Evolutionary conservation across 2,329 filamentous ascomycete genomes (phyloP), one percentile per base, ranked within the genome.

Genomic region (Anthostomella pinea): DNA sequence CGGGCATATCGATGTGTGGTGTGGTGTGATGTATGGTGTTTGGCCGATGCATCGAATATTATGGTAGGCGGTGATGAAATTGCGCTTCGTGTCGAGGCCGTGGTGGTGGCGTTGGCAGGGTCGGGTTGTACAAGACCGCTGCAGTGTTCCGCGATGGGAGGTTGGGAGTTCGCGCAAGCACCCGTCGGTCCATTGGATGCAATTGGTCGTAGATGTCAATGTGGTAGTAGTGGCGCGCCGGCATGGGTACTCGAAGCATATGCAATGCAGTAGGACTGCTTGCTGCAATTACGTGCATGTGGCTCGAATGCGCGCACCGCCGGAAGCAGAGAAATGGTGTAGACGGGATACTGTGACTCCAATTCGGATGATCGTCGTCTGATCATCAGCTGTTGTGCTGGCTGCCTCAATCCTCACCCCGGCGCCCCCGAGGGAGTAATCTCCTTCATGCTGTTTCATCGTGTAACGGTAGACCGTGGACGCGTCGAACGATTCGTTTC

Each of bases 201-300:
- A n/a, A n/a, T n/a, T n/a, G n/a, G n/a, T n/a, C n/a, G n/a, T n/a
- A n/a, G n/a, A n/a, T n/a, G n/a, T n/a, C n/a, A n/a, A n/a, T n/a
- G n/a, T n/a, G n/a, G n/a, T n/a, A n/a, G n/a, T n/a, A n/a, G n/a
- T n/a, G n/a, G n/a, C n/a, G n/a, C n/a, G n/a, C n/a, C n/a, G n/a
- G n/a, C n/a, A n/a, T n/a, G n/a, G n/a, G n/a, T n/a, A n/a, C n/a
- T n/a, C n/a, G n/a, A n/a, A n/a, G n/a, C n/a, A n/a, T 36, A 48
- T 48, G 44, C 44, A 42, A 45, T 38, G 45, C 36, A 39, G 34
- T 26, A 27, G 10, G 21, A n/a, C 9, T 29, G 28, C 36, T 25
- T 27, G 30, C 35, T 47, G 32, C 47, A 26, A 48, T 48, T 38
- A 38, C 46, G 35, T 40, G 39, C 47, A 47, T 48, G 42, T 53